Conservation (phyloP, 495 filamentous ascomycete genomes). For the Aspergillus haitiensis region DNA sequence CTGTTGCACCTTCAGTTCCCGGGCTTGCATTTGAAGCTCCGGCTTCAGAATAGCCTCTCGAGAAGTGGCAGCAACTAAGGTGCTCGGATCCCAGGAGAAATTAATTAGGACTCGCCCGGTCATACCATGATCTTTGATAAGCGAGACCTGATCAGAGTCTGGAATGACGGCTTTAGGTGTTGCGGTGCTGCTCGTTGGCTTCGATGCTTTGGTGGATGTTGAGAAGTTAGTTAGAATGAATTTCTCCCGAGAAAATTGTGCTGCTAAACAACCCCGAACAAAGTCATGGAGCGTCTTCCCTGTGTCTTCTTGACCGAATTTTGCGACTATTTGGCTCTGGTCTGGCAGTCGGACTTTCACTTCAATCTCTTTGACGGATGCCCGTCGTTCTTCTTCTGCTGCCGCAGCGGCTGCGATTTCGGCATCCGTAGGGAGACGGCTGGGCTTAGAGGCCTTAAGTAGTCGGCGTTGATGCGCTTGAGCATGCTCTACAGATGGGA, state of each 20-base stretch:
- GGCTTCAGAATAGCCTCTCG: constrained; percentile 57
- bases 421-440: constrained; percentile 55
- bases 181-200: background rate
- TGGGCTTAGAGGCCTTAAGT: constrained; percentile 60
- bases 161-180: constrained; percentile 35
- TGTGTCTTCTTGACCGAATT: constrained; percentile 62
- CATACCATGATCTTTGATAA: constrained; percentile 73
- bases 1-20: constrained; percentile 60
- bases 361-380: constrained; percentile 63
- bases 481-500: constrained; percentile 81
- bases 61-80: constrained; percentile 37
- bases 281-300: constrained; percentile 66
- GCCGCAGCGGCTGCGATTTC: constrained; percentile 50
- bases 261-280: constrained; percentile 50
- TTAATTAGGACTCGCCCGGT: constrained; percentile 70
- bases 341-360: constrained; percentile 89
- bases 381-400: constrained; percentile 58
- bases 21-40: constrained; percentile 65
- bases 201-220: constrained; percentile 15
- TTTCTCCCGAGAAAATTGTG: constrained; percentile 39
- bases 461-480: constrained; percentile 78
- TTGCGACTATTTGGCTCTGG: constrained; percentile 65
- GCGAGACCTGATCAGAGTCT: constrained; percentile 47
- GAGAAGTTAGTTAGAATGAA: constrained; percentile 52
- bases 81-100: constrained; percentile 70